phyloP scores from a whole-genome alignment of 495 filamentous ascomycete genomes.

The Parachaetomium inaequale region DNA sequence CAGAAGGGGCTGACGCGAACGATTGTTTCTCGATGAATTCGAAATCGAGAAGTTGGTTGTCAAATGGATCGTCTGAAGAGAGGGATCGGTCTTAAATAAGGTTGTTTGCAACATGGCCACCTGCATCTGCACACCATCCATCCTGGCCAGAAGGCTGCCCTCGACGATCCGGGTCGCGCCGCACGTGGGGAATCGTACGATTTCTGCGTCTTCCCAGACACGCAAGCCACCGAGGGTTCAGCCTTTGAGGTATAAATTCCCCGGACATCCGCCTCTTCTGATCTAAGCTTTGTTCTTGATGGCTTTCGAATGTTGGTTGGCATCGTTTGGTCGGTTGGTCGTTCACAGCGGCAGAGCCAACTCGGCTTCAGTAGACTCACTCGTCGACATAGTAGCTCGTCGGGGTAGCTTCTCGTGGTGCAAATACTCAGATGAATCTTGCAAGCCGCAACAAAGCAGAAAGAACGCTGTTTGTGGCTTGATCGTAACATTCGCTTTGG shows the following conservation, averaged over 20 bases:
- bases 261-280: neutral
- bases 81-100: slow-evolving; percentile 11
- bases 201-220: slow-evolving; percentile 23
- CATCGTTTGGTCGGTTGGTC: neutral
- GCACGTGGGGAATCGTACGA: slow-evolving; percentile 33
- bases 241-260: slow-evolving; percentile 7
- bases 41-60: neutral
- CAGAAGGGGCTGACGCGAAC: neutral
- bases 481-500: too few relatives aligned
- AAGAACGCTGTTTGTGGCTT: too few relatives aligned
- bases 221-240: neutral
- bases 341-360: too few relatives aligned
- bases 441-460: too few relatives aligned
- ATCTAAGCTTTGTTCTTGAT: neutral
- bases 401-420: too few relatives aligned
- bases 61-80: slow-evolving; percentile 4
- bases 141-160: slow-evolving; percentile 19
- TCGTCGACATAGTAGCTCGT: too few relatives aligned
- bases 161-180: slow-evolving; percentile 29
- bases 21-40: neutral
- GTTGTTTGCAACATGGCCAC: slow-evolving; percentile 9
- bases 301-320: neutral
- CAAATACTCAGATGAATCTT: too few relatives aligned
- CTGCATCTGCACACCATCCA: slow-evolving; percentile 13
- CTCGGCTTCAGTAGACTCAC: neutral